Evolutionary conservation across 108 stramenopile species (phyloP).

Genomic region (Pseudonitzschia multistriata): DNA sequence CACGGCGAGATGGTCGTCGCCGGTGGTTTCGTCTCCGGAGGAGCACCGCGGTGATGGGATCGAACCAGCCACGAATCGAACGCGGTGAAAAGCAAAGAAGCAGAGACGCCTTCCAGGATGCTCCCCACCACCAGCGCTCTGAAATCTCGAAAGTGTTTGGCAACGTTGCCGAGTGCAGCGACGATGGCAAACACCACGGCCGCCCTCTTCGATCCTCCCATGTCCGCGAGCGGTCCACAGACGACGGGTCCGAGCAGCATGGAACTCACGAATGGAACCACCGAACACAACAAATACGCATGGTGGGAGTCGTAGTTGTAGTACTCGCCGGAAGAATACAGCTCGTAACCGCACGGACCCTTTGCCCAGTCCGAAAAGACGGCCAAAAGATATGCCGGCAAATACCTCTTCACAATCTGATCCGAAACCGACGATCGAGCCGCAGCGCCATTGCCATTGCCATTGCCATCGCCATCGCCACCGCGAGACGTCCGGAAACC

Average conservation of each 20-base stretch:
- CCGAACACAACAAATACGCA: neutral
- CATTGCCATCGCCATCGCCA: neutral
- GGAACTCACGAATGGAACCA: neutral
- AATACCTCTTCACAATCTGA: neutral
- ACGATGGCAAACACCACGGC: neutral
- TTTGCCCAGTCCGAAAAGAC: neutral
- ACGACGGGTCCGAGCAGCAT: neutral
- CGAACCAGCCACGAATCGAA: neutral
- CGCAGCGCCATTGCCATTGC: too few relatives aligned
- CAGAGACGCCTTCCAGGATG: neutral
- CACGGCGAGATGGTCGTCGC: too few relatives aligned
- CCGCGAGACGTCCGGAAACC: too few relatives aligned
- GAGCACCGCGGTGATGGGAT: neutral
- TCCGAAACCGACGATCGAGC: neutral
- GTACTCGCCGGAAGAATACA: neutral
- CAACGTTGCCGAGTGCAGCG: neutral
- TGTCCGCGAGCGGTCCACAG: neutral
- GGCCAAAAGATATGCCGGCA: neutral
- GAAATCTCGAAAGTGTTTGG: neutral
- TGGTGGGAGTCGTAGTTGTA: neutral
- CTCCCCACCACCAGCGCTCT: neutral
- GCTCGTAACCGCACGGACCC: neutral
- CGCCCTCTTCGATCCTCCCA: neutral
- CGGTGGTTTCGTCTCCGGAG: too few relatives aligned
- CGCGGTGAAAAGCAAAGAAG: neutral